Conservation (phyloP, 805 yeast genomes). For the Suhomyces sp. region DNA sequence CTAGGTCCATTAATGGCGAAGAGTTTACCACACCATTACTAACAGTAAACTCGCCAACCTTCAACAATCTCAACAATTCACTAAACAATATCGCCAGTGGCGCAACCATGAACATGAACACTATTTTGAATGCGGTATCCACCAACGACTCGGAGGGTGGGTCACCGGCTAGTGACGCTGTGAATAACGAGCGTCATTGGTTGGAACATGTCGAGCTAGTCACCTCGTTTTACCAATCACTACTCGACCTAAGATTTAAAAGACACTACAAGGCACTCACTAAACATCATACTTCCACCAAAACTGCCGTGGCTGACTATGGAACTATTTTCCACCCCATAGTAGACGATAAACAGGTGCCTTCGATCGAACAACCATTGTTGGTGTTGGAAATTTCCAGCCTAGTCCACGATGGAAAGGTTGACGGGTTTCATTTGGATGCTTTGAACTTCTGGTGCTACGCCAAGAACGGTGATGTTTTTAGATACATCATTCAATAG, state of each 20-base stretch:
- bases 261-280: conserved; percentile 26
- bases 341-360: conserved; percentile 35
- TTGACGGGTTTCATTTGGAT: conserved; percentile 32
- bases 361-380: conserved; percentile 38
- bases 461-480: conserved; percentile 41
- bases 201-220: conserved; percentile 21
- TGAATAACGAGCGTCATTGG: conserved; percentile 10
- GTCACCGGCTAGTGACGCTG: not conserved
- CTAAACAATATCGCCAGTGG: not conserved
- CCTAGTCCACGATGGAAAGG: conserved; percentile 34
- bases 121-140: conserved; percentile 12
- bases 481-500: conserved; percentile 23
- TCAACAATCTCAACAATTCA: conserved; percentile 1
- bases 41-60: conserved; percentile 1
- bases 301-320: conserved; percentile 8
- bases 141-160: not conserved
- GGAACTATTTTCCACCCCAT: conserved; percentile 35
- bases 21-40: conserved; percentile 7
- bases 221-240: conserved; percentile 30
- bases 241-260: conserved; percentile 33
- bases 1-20: conserved; percentile 10
- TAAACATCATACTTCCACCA: conserved; percentile 7
- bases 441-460: conserved; percentile 33
- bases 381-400: conserved; percentile 30
- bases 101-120: conserved; percentile 22